Base-by-base conservation (phyloP, 2,329 filamentous ascomycete genomes). In the Stromatinia cepivora region DNA sequence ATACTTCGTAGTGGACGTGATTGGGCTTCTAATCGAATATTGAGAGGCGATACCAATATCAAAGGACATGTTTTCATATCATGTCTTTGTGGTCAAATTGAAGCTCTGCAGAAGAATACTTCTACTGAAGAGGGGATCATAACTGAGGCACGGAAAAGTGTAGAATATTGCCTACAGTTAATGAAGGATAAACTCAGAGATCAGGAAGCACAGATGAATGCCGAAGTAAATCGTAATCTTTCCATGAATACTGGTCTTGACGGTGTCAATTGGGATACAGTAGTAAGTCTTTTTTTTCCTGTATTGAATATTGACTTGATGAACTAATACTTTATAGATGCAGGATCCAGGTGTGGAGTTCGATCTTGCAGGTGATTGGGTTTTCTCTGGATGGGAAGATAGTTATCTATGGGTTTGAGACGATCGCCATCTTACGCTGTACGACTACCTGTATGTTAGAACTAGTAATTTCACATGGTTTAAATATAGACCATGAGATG, bases 41-140 rank as follows among this genome's bases (percentile, higher is more conserved):
- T 54, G 75, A 81, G 1, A 78, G 81, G 79, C 6, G 82, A 84
- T 71, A 83, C 81, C 1, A 84, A 83, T 31, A 78, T 83, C 61
- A 84, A 84, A 74, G 76, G 73, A 0, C 79, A 81, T 52, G 75
- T 83, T 71, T 81, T 83, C 59, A 67, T 81, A 3, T 74, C 71
- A 10, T 80, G 82, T 75, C 76, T 81, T 2, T 62, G 81, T 11
- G 81, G 79, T 0, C 80, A 84, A 66, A 76, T 80, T 1, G 79
- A 81, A 63, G 80, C 74, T 11, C 67, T 72, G 50, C 72, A 75
- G 45, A n/a, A 57, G 5, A 73, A 72, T 3, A 34, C 52, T 1
- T 25, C 62, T 39, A 56, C 67, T 3, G 72, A 76, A 42, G 34
- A 69, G 20, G 61, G 36, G 5, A 71, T 75, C 13, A 54, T 73